Base-by-base conservation (phyloP, 2,329 filamentous ascomycete genomes). In the Monosporascus cannonballus region DNA sequence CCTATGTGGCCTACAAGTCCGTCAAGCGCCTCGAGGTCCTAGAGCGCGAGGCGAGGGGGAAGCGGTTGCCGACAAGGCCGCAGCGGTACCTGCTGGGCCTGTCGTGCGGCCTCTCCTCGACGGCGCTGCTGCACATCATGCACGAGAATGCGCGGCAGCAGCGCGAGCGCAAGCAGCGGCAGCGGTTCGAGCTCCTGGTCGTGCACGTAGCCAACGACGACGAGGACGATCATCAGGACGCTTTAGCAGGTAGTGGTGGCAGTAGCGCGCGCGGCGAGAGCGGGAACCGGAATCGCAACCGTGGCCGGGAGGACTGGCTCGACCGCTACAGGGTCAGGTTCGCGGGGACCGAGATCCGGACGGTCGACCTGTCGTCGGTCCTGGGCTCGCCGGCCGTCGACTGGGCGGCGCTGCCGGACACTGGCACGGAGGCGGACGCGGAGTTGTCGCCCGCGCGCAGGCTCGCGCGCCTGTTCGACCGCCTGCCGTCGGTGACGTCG, bases 21-120 rank as follows among this genome's bases (percentile, higher is more conserved):
- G 80, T 90, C 60, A 93, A 93, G 70, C 88, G 91, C 20, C 71
- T 84, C 27, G 76, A 75, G 57, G 69, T 71, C 20, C 69, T 83
- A 6, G 77, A 76, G 63, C 75, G 74, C 42, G 77, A 81, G 52
- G 76, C 71, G 49, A 70, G 72, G 14, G 54, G 60, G 6, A 63
- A 56, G 62, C 66, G 49, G 36, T 47, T 49, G 27, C 49, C 27
- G 53, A 47, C 49, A 55, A 51, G 58, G 62, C 59, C 80, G 71
- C 60, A 72, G 66, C 64, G 67, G 34, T 80, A 96, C 47, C 74
- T 96, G 18, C 74, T 96, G 20, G 90, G 91, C 6, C 74, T 96
- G 2, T 96, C 92, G 0, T 86, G 90, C 62, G 93, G 94, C 1
- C 75, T 87, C 1, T 94, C 89, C 1, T 97, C 93, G 0, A 78